Base-by-base conservation (phyloP, 139 green algal species). In the Coccomyxa sp. region DNA sequence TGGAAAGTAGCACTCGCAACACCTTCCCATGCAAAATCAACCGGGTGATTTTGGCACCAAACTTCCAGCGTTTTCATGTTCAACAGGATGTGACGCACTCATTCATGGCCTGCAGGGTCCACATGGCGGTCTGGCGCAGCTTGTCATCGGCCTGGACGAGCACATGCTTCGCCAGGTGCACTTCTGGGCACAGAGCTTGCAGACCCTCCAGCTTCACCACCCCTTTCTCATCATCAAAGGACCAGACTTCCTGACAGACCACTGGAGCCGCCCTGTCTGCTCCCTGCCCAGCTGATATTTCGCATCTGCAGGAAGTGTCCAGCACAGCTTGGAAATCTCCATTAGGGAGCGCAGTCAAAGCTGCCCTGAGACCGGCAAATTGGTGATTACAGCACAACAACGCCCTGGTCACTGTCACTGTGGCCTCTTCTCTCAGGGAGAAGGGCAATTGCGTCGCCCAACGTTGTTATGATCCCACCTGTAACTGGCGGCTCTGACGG, bases 171-270 rank as follows among this genome's bases (percentile, higher is more conserved):
- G 76, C 82, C n/a, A 68, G 13, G 18, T 85, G 76, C 23, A 85
- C 28, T 0, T 82, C 76, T 30, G 82, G 76, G 21, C 68, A 66
- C 32, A 85, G 59, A 25, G 82, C 82, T 25, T 66, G 51, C 75
- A 85, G 74, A 14, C 75, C 75, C 21, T 45, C 75, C 58, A 85
- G 59, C 76, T 63, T 18, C 58, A 77, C 12, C 18, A 63, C 67
- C 13, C 67, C 58, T 1, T 14, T n/a, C 28, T 67, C 74, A 13
- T 81, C 79, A 30, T 86, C 28, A 21, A 77, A 63, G 0, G 45
- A 25, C 83, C 83, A 86, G 58, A 81, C 30, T 30, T 83, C 83
- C 23, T 80, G 79, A 31, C 83, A 82, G 59, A 81, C 78, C 60
- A 86, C 67, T 18, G 83, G 83, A 57, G 21, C 14, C 25, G 14